phyloP scores from a whole-genome alignment of 2,329 filamentous ascomycete species.

The Ceratocystis eucalypticola region DNA sequence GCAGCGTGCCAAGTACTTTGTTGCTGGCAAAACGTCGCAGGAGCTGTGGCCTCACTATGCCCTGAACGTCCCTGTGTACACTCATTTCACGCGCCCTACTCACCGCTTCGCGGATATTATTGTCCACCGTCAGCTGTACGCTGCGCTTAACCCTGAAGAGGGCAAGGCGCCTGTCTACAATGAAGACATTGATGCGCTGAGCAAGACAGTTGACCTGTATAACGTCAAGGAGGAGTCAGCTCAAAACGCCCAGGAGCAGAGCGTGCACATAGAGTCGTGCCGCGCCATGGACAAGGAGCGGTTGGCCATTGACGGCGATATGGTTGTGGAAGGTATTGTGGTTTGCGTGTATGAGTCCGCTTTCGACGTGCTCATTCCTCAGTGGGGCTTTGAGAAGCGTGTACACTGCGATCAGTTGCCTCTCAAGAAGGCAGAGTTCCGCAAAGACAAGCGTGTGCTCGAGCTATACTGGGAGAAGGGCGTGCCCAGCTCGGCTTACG shows the following conservation, averaged over 20 bases:
- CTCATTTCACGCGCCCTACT: constrained; percentile 92
- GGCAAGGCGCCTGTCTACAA: constrained; percentile 38
- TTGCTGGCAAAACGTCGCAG: constrained; percentile 64
- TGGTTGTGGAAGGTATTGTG: constrained; percentile 91
- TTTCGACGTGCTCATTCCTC: constrained; percentile 93
- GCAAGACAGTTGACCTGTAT: constrained; percentile 87
- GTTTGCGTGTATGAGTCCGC: constrained; percentile 97
- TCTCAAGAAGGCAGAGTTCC: constrained; percentile 96
- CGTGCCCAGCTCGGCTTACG: constrained; percentile 85
- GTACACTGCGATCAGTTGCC: constrained; percentile 97
- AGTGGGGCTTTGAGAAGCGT: constrained; percentile 98
- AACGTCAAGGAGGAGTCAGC: constrained; percentile 99
- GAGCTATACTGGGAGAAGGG: constrained; percentile 99
- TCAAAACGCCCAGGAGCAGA: constrained; percentile 94
- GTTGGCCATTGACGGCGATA: constrained; percentile 72
- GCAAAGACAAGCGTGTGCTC: constrained; percentile 86
- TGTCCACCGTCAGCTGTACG: constrained; percentile 87
- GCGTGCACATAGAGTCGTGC: constrained; percentile 95
- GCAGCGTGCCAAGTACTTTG: constrained; percentile 90
- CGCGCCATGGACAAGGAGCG: constrained; percentile 87
- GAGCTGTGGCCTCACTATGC: constrained; percentile 79
- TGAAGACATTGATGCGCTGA: constrained; percentile 76
- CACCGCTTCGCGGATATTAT: constrained; percentile 90
- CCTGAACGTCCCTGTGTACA: constrained; percentile 85
- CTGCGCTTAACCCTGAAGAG: constrained; percentile 68